phyloP scores from a whole-genome alignment of 2,329 filamentous ascomycete genomes.

The Phyllosticta ampelicida region DNA sequence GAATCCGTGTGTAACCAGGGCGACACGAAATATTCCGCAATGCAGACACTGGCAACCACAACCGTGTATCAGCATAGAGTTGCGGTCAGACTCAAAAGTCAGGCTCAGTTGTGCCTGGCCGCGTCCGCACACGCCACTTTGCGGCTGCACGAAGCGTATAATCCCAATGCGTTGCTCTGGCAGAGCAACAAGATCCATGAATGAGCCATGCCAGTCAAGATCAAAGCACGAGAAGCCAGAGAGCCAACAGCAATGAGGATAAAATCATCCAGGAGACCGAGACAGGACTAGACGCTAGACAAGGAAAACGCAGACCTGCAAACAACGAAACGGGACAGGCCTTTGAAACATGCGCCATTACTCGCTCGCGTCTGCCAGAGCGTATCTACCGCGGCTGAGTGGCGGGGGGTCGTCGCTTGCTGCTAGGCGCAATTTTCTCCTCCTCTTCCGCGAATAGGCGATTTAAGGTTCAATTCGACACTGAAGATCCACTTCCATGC shows the following conservation, averaged over 20 bases:
- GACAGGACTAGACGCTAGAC: background rate
- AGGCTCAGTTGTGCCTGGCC: background rate
- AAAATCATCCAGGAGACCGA: background rate
- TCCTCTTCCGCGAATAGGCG: background rate
- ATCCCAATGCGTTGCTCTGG: background rate
- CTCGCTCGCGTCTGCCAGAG: background rate
- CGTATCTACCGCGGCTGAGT: no score
- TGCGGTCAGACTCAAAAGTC: background rate
- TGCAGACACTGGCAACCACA: background rate
- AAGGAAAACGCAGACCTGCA: background rate
- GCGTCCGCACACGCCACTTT: background rate
- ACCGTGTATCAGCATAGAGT: background rate
- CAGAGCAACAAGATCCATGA: background rate
- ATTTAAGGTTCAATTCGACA: background rate
- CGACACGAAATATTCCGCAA: background rate
- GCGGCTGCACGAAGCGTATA: background rate
- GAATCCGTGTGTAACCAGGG: background rate
- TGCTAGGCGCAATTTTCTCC: no score
- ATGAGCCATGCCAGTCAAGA: background rate
- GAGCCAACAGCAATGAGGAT: background rate
- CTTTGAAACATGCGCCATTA: background rate
- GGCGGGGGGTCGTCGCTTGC: no score
- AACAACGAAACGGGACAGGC: background rate
- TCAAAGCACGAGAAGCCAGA: background rate
- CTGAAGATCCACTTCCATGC: background rate